Percentiles rank a stretch among this genome's conserved stretches.
Conservation (phyloP, 345 rosid species). For the Limnanthes douglasii region DNA sequence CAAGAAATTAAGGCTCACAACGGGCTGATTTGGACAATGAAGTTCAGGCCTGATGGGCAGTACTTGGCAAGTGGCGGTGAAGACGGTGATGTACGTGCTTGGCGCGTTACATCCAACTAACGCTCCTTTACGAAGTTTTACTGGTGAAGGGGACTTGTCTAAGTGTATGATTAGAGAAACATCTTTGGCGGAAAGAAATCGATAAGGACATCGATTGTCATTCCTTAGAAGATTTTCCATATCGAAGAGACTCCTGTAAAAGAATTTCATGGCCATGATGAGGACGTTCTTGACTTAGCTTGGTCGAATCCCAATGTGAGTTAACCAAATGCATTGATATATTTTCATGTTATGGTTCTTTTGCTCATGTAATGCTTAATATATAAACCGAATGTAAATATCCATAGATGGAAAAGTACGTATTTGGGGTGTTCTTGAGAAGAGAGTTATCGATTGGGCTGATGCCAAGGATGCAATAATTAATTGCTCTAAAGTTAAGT, state of each 20-base stretch:
- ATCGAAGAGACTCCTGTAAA: conserved; percentile 63
- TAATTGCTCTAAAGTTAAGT: conserved; percentile 51
- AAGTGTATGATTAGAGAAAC: conserved; percentile 13
- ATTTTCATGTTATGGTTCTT: background rate
- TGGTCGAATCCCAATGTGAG: conserved; percentile 80
- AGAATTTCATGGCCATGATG: conserved; percentile 50
- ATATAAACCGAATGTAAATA: too few species aligned
- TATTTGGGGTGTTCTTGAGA: conserved; percentile 62
- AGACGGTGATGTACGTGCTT: conserved; percentile 62
- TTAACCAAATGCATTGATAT: background rate
- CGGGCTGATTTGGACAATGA: conserved; percentile 55
- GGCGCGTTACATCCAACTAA: conserved; percentile 54
- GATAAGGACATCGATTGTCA: conserved; percentile 18
- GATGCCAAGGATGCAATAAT: conserved; percentile 55
- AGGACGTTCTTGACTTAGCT: conserved; percentile 63
- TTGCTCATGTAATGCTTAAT: conserved; percentile 41
- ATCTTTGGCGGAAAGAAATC: conserved; percentile 17
- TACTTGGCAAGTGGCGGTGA: conserved; percentile 78
- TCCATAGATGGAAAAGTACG: conserved; percentile 92
- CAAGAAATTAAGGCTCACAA: conserved; percentile 72
- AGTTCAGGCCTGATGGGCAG: conserved; percentile 80
- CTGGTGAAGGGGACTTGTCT: conserved; percentile 26
- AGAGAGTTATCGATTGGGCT: conserved; percentile 70
- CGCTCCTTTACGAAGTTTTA: conserved; percentile 32
- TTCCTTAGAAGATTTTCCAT: conserved; percentile 53